These are phyloP conservation scores for Aspergillus ellipticus DNA, from an alignment of 495 filamentous ascomycete species.

Conservation along the genomic window DNA sequence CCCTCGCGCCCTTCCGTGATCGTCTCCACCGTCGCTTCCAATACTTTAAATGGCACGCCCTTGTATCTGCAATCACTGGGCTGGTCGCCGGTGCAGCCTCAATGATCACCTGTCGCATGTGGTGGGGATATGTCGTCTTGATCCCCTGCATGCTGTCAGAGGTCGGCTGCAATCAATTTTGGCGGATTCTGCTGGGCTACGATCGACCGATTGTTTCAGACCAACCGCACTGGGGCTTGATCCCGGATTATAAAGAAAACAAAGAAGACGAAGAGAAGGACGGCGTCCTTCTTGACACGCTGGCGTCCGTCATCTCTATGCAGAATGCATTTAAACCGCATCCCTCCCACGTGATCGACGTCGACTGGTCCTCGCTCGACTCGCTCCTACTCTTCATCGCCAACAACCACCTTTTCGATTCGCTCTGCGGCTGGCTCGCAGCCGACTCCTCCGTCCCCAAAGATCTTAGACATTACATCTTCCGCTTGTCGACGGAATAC, in stretches of 20 bases:
- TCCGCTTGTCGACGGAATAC: slow-evolving; percentile 5
- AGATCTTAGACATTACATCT: slow-evolving; percentile 12
- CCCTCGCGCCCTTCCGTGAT: slow-evolving; percentile 9
- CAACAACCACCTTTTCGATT: slow-evolving; percentile 37
- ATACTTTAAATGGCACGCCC: slow-evolving; percentile 38
- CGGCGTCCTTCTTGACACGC: slow-evolving; percentile 1
- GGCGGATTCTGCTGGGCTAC: slow-evolving; percentile 41
- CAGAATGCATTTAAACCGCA: slow-evolving; percentile 15
- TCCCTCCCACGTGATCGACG: slow-evolving; percentile 22
- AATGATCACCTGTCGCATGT: slow-evolving; percentile 41
- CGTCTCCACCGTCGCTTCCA: slow-evolving; percentile 32
- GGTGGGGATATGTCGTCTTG: slow-evolving; percentile 48
- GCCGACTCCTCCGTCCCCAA: slow-evolving; percentile 17
- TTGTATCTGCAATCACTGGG: slow-evolving; percentile 36
- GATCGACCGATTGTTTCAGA: slow-evolving; percentile 31
- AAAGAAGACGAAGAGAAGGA: slow-evolving; percentile 5
- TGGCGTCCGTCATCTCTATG: slow-evolving; percentile 4
- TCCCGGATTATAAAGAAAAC: background rate
- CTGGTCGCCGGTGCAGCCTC: slow-evolving; percentile 46
- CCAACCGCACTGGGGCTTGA: background rate
- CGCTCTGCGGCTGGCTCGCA: slow-evolving; percentile 36
- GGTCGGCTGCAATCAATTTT: slow-evolving; percentile 43
- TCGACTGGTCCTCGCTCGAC: slow-evolving; percentile 31
- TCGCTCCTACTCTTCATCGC: slow-evolving; percentile 35
- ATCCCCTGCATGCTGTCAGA: slow-evolving; percentile 41